Conservation (phyloP, 208 protist genomes). For the Hexamita inflata region DNA sequence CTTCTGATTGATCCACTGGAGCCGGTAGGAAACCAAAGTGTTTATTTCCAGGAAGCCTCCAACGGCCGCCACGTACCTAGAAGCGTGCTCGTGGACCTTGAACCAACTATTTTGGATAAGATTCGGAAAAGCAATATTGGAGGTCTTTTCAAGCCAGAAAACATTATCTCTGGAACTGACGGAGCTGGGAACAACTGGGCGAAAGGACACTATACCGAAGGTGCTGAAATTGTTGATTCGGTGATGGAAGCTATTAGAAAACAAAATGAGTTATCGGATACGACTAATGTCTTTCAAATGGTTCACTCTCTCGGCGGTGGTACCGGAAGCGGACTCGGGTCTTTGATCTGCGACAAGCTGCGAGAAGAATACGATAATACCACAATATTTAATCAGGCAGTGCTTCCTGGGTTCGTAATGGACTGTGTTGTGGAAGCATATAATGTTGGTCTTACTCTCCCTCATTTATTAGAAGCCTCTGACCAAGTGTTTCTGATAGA, state of each 20-base stretch:
- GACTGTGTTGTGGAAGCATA: slow-evolving; percentile 41
- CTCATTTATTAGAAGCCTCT: slow-evolving; percentile 18
- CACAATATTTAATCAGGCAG: too few relatives aligned
- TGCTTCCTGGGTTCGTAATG: too few relatives aligned
- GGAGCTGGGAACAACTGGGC: too few relatives aligned
- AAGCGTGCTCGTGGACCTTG: too few relatives aligned
- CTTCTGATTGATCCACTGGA: too few relatives aligned
- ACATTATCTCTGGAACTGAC: too few relatives aligned
- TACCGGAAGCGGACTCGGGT: slow-evolving; percentile 84
- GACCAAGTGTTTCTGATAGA: too few relatives aligned
- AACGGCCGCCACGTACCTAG: too few relatives aligned
- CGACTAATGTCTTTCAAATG: slow-evolving; percentile 89
- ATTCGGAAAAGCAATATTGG: slow-evolving; percentile 40
- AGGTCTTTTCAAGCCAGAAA: slow-evolving; percentile 52
- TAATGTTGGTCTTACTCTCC: slow-evolving; percentile 26
- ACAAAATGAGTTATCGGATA: slow-evolving; percentile 79
- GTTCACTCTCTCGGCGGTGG: too few relatives aligned
- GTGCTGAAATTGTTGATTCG: slow-evolving; percentile 80
- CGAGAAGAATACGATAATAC: slow-evolving; percentile 86
- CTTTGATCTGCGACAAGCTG: slow-evolving; percentile 79
- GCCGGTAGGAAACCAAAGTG: too few relatives aligned
- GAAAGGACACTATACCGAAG: slow-evolving; percentile 87
- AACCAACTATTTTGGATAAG: slow-evolving; percentile 56
- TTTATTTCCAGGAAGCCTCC: too few relatives aligned
- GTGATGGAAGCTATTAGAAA: slow-evolving; percentile 78